phyloP scores from a whole-genome alignment of 23 red algal species.

The Agarophyton chilense region DNA sequence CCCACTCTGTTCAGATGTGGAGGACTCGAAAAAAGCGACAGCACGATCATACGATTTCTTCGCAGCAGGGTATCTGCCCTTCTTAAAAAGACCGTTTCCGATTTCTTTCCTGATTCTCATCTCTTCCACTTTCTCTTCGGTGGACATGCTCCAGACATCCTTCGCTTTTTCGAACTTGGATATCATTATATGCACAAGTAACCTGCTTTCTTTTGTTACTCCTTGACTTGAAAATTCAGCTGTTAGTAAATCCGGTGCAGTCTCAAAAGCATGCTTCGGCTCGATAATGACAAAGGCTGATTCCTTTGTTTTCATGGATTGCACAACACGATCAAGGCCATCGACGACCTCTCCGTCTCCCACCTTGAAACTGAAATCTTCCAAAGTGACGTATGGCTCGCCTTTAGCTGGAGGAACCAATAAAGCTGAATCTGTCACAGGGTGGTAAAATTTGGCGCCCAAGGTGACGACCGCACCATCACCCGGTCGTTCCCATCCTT shows the following conservation, averaged over 20 bases:
- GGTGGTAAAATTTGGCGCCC: slow-evolving; percentile 30
- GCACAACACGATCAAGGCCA: slow-evolving; percentile 83
- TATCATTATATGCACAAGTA: slow-evolving; percentile 62
- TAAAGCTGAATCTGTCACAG: slow-evolving; percentile 31
- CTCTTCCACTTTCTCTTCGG: slow-evolving; percentile 86
- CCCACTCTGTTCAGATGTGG: slow-evolving; percentile 75
- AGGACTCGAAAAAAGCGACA: slow-evolving; percentile 76
- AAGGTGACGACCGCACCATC: slow-evolving; percentile 65
- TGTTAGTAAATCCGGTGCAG: slow-evolving; percentile 32
- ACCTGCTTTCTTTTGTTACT: slow-evolving; percentile 9
- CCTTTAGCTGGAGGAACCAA: slow-evolving; percentile 54
- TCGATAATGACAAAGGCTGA: slow-evolving; percentile 70
- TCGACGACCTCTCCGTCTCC: slow-evolving; percentile 61
- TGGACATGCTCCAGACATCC: slow-evolving; percentile 86
- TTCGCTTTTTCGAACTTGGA: slow-evolving; percentile 84
- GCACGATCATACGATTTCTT: slow-evolving; percentile 86
- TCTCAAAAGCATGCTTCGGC: slow-evolving; percentile 56
- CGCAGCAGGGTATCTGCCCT: slow-evolving; percentile 62
- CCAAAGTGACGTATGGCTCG: slow-evolving; percentile 7
- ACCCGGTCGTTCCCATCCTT: slow-evolving; percentile 94
- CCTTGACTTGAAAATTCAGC: slow-evolving; percentile 25
- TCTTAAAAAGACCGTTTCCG: slow-evolving; percentile 89
- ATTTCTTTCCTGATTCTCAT: slow-evolving; percentile 71
- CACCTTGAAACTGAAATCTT: slow-evolving; percentile 56
- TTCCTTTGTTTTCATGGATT: slow-evolving; percentile 89